phyloP scores from a whole-genome alignment of 2,329 filamentous ascomycete species.

The Phoma sp. region DNA sequence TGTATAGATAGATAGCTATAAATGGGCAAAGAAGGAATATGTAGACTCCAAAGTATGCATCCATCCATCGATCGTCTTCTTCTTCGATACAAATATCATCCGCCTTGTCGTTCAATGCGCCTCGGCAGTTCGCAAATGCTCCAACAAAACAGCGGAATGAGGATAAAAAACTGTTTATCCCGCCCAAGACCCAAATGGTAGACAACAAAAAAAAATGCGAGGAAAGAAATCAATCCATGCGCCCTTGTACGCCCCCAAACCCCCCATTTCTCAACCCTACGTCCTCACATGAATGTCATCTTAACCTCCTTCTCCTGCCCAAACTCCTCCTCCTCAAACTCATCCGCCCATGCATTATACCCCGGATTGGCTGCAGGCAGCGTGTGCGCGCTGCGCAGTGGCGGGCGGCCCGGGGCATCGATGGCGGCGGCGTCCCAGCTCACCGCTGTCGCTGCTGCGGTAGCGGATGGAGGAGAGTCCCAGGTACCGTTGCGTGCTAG shows the following conservation, averaged over 20 bases:
- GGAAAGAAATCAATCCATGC: no score
- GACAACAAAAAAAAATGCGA: no score
- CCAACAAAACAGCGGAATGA: no score
- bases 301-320: conserved; percentile 55
- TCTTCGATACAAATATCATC: no score
- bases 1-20: no score
- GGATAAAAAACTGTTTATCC: no score
- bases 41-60: no score
- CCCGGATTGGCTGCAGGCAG: conserved; percentile 33
- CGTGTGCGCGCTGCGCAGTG: conserved; percentile 37
- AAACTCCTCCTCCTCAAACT: conserved; percentile 51
- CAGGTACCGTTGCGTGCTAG: not conserved
- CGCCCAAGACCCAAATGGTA: no score
- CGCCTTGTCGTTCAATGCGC: no score
- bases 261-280: not conserved
- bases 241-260: not conserved
- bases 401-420: conserved; percentile 36
- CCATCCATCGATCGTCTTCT: no score
- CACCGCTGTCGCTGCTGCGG: not conserved
- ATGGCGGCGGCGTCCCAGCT: conserved; percentile 14
- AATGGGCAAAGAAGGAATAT: no score
- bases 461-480: not conserved
- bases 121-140: no score
- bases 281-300: conserved; percentile 53
- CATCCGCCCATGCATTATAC: conserved; percentile 56